phyloP scores from a whole-genome alignment of 129 eudicot species.

The Tanacetum coccineum region DNA sequence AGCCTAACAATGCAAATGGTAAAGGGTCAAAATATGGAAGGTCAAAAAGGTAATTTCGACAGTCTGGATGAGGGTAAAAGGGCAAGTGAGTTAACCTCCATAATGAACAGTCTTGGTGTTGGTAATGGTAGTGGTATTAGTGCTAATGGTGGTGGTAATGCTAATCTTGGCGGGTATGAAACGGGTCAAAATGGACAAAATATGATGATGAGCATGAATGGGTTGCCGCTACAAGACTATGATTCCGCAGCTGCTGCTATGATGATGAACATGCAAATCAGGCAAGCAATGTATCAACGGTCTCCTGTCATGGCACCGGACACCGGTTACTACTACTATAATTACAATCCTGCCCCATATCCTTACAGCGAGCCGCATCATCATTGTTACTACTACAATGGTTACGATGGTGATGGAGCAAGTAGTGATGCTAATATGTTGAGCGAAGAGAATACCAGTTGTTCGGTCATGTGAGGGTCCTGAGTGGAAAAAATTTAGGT shows the following conservation, averaged over 20 bases:
- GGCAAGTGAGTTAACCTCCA: slow-evolving; percentile 49
- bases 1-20: slow-evolving; percentile 40
- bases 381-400: slow-evolving; percentile 31
- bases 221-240: slow-evolving; percentile 32
- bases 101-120: slow-evolving; percentile 45
- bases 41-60: slow-evolving; percentile 32
- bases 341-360: slow-evolving; percentile 43
- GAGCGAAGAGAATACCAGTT: slow-evolving; percentile 65
- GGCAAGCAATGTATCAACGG: slow-evolving; percentile 63
- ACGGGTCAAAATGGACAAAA: slow-evolving; percentile 33
- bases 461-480: slow-evolving; percentile 63
- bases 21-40: slow-evolving; percentile 43
- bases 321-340: slow-evolving; percentile 55
- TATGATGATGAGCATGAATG: slow-evolving; percentile 42
- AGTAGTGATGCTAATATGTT: slow-evolving; percentile 33
- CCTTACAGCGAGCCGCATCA: slow-evolving; percentile 27
- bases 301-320: slow-evolving; percentile 60
- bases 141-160: slow-evolving; percentile 29
- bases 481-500: slow-evolving; percentile 5
- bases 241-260: slow-evolving; percentile 39
- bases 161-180: slow-evolving; percentile 30
- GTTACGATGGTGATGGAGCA: slow-evolving; percentile 2
- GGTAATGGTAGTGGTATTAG: slow-evolving; percentile 29
- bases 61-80: slow-evolving; percentile 35
- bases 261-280: slow-evolving; percentile 65